Evolutionary conservation across 2,329 filamentous ascomycete genomes (phyloP).

Genomic region (Apiospora phragmitis): DNA sequence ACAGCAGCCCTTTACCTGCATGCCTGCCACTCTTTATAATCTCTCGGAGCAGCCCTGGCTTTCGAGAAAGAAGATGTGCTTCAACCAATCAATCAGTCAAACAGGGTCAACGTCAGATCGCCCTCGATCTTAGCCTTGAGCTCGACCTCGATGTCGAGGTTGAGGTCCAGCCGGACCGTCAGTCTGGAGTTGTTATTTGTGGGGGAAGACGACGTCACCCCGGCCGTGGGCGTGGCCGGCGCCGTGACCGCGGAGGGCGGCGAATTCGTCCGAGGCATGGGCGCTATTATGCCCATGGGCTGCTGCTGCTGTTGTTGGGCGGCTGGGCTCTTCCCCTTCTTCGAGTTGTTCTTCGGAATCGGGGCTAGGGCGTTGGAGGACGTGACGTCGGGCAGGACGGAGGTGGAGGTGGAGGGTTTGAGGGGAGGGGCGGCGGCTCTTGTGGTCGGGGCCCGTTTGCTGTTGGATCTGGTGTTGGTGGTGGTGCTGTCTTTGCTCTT

Average conservation of each 20-base stretch:
- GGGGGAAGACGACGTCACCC: not conserved
- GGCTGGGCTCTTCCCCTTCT: not conserved
- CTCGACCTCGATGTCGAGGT: conserved; percentile 81
- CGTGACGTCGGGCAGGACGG: not conserved
- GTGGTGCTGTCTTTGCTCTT: not conserved
- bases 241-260: not conserved
- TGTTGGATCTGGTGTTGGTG: not conserved
- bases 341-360: not conserved
- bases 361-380: not conserved
- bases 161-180: conserved; percentile 62
- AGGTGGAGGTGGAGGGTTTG: not conserved
- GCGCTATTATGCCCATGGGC: not conserved
- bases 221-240: not conserved
- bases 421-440: not conserved
- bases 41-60: too few species aligned
- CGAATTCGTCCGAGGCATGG: not conserved
- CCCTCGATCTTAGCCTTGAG: conserved; percentile 84
- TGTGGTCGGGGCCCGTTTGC: not conserved
- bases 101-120: conserved; percentile 73
- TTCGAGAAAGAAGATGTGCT: too few species aligned
- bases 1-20: too few species aligned
- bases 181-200: not conserved
- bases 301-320: not conserved
- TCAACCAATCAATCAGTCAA: too few species aligned
- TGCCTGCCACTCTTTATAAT: not conserved